Conservation (phyloP, 148 eudicot species). For the Heliosperma pusillum region DNA sequence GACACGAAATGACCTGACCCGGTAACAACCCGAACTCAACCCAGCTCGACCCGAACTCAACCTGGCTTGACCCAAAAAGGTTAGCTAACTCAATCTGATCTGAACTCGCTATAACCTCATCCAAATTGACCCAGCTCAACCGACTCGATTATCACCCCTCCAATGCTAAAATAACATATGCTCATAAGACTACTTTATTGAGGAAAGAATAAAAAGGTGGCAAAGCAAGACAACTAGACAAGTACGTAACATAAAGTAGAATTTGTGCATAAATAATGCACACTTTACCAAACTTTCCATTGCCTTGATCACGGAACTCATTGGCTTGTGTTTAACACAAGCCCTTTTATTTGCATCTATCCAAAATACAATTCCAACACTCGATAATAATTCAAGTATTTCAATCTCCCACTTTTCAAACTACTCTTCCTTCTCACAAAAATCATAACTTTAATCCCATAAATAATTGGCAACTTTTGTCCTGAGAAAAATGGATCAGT, state of each 20-base stretch:
- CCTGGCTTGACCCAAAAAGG: too few relatives aligned
- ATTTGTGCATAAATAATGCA: not conserved
- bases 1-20: too few relatives aligned
- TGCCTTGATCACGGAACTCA: not conserved
- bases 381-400: not conserved
- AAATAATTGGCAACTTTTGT: not conserved
- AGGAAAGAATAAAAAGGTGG: too few relatives aligned
- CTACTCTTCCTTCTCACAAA: not conserved
- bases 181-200: too few relatives aligned
- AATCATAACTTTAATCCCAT: not conserved
- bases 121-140: too few relatives aligned
- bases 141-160: too few relatives aligned
- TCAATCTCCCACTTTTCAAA: not conserved
- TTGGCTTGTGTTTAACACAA: constrained; percentile 28
- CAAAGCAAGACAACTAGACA: too few relatives aligned
- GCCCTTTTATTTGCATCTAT: not conserved
- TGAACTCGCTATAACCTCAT: too few relatives aligned
- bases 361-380: not conserved
- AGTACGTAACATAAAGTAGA: not conserved
- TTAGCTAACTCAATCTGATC: too few relatives aligned
- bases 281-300: not conserved
- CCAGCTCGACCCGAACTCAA: too few relatives aligned
- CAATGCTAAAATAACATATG: too few relatives aligned
- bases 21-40: too few relatives aligned
- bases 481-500: constrained; percentile 32